These are phyloP conservation scores for Spathaspora sp. DNA, from an alignment of 1,139 yeast species.

Conservation along the genomic window DNA sequence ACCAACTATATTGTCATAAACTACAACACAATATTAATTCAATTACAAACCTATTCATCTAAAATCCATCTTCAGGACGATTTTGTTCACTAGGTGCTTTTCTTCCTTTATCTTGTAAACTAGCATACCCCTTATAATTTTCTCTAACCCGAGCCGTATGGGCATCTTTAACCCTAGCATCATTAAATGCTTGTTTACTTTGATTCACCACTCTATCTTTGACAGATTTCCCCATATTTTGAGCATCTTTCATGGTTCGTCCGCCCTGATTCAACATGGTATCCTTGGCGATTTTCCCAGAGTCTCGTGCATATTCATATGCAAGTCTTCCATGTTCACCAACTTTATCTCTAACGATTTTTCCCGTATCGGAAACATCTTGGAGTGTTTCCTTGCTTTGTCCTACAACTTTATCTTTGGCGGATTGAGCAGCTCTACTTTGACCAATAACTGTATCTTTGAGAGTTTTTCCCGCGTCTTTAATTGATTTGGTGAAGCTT, in stretches of 20 bases:
- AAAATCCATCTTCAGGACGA: slow-evolving; percentile 44
- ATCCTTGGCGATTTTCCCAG: background rate
- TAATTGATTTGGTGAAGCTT: background rate
- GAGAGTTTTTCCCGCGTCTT: background rate
- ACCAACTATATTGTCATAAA: background rate
- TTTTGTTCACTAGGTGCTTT: slow-evolving; percentile 44
- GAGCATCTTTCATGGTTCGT: background rate
- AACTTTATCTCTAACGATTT: background rate
- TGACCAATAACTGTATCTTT: background rate
- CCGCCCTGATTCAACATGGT: background rate
- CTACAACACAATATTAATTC: too few relatives aligned
- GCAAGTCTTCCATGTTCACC: background rate
- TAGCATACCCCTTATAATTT: slow-evolving; percentile 28
- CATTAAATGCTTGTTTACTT: background rate
- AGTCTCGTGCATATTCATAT: background rate
- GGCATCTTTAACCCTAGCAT: slow-evolving; percentile 19
- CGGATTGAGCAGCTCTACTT: background rate
- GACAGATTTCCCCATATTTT: background rate
- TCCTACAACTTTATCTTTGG: background rate
- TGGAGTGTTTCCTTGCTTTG: background rate
- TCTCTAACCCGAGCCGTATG: slow-evolving; percentile 19
- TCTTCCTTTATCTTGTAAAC: slow-evolving; percentile 44
- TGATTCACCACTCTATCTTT: background rate
- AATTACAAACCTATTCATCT: slow-evolving; percentile 8
- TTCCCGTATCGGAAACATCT: background rate